A percentile compares a stretch with the other conserved stretches of the same genome.
Evolutionary conservation across 2,329 filamentous ascomycete species (phyloP).

Genomic region (Paramyrothecium sp.): DNA sequence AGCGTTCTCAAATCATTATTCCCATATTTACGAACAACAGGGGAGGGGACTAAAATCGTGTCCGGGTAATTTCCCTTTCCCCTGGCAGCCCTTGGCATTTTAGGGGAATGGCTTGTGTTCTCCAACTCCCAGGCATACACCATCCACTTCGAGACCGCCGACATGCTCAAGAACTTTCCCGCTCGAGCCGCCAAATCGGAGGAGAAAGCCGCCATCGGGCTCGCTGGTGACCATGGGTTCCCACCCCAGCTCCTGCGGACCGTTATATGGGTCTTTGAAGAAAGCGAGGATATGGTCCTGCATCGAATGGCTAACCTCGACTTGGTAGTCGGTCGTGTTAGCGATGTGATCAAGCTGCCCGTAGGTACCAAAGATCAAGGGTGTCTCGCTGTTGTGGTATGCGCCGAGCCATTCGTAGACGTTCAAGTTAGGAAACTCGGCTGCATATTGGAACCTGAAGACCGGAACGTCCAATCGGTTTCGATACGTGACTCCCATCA

Average conservation of each 20-base stretch:
- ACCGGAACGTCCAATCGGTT: slow-evolving; percentile 24
- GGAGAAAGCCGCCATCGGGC: not conserved
- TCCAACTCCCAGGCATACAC: not conserved
- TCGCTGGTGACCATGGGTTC: slow-evolving; percentile 5
- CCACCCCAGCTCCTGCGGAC: slow-evolving; percentile 17
- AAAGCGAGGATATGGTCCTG: slow-evolving; percentile 24
- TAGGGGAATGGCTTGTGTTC: not conserved
- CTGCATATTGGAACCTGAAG: slow-evolving; percentile 37
- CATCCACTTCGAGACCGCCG: not conserved
- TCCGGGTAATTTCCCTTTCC: not conserved
- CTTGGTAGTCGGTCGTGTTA: slow-evolving; percentile 19
- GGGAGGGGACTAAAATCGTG: too few relatives aligned
- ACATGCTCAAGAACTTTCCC: not conserved
- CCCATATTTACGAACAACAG: not conserved
- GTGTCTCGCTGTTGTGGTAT: slow-evolving; percentile 36
- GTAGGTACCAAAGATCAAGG: slow-evolving; percentile 37
- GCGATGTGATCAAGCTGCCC: slow-evolving; percentile 16
- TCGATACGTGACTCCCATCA: slow-evolving; percentile 21
- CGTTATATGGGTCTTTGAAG: slow-evolving; percentile 19
- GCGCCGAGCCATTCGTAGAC: slow-evolving; percentile 38
- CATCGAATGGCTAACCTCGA: slow-evolving; percentile 19
- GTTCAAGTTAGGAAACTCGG: slow-evolving; percentile 39
- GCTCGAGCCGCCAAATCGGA: not conserved
- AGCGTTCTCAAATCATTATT: not conserved
- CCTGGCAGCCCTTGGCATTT: not conserved